Conservation (phyloP, 192 early-diverging fungal genomes). For the Backusella mclennaniae region DNA sequence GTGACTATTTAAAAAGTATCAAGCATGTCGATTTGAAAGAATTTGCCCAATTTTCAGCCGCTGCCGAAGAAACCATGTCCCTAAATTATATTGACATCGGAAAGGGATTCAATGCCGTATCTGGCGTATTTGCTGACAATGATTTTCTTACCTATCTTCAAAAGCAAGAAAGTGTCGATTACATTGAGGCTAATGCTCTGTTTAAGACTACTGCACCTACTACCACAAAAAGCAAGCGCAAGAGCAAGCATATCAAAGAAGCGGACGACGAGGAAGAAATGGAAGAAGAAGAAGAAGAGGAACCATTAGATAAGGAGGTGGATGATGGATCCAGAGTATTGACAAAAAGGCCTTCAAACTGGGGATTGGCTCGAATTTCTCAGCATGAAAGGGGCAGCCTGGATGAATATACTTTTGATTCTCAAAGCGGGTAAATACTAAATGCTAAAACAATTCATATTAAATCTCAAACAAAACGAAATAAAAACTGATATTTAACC, state of each 20-base stretch:
- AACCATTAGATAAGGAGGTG: neutral
- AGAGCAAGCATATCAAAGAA: neutral
- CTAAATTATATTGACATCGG: constrained; percentile 16
- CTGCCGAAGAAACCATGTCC: neutral
- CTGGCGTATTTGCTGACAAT: constrained; percentile 25
- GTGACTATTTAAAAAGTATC: neutral
- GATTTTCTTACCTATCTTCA: constrained; percentile 23
- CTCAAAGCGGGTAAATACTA: constrained; percentile 50
- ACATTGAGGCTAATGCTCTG: constrained; percentile 24
- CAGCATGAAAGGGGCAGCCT: constrained; percentile 36
- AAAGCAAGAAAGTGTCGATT: constrained; percentile 11
- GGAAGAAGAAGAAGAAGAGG: neutral
- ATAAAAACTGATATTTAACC: neutral
- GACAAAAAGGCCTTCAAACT: constrained; percentile 20
- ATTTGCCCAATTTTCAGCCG: neutral
- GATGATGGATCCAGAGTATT: neutral
- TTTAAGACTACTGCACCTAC: constrained; percentile 15
- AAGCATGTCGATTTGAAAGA: neutral
- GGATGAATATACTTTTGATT: constrained; percentile 54
- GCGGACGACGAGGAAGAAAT: neutral
- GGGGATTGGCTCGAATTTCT: constrained; percentile 51
- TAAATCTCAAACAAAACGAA: neutral
- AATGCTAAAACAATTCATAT: neutral
- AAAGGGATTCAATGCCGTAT: constrained; percentile 13
- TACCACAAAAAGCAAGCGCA: neutral